A percentile compares a stretch with the other conserved stretches of the same genome.
phyloP scores from a whole-genome alignment of 2,329 filamentous ascomycete species.

The Aspergillus ochraceoroseus region DNA sequence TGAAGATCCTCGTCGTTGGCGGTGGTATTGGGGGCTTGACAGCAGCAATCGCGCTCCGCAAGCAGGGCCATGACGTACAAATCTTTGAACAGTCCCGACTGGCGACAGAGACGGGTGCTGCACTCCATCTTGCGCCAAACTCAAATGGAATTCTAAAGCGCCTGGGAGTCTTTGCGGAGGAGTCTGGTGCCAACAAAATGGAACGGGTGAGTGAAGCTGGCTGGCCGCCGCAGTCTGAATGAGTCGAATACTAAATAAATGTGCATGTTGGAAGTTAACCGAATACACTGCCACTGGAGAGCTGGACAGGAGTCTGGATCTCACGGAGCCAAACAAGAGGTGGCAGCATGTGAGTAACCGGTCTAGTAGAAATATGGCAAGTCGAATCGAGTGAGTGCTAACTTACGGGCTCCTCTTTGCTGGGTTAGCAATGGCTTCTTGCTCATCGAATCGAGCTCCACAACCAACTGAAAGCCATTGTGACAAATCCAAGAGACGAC shows the following conservation, averaged over 20 bases:
- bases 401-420: too few relatives aligned
- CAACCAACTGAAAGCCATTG: conserved; percentile 46
- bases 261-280: conserved; percentile 15
- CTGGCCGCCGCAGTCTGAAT: too few relatives aligned
- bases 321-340: conserved; percentile 15
- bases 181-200: conserved; percentile 8
- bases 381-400: too few relatives aligned
- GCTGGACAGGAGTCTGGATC: conserved; percentile 18
- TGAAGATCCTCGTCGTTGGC: conserved; percentile 8
- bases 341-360: too few relatives aligned
- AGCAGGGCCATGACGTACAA: conserved; percentile 46
- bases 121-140: conserved; percentile 59
- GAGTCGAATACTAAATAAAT: too few relatives aligned
- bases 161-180: conserved; percentile 35
- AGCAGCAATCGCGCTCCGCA: conserved; percentile 45
- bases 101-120: conserved; percentile 49
- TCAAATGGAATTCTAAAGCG: conserved; percentile 52
- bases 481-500: conserved; percentile 16
- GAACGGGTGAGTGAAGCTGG: not conserved
- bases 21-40: conserved; percentile 25
- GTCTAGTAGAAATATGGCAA: too few relatives aligned
- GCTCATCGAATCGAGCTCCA: conserved; percentile 51
- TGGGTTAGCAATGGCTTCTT: conserved; percentile 49
- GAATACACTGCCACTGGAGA: conserved; percentile 37
- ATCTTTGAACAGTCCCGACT: conserved; percentile 53